A percentile compares a stretch with the other conserved stretches of the same genome.
phyloP scores from a whole-genome alignment of 2,329 filamentous ascomycete species.

The Mariannaea elegans region DNA sequence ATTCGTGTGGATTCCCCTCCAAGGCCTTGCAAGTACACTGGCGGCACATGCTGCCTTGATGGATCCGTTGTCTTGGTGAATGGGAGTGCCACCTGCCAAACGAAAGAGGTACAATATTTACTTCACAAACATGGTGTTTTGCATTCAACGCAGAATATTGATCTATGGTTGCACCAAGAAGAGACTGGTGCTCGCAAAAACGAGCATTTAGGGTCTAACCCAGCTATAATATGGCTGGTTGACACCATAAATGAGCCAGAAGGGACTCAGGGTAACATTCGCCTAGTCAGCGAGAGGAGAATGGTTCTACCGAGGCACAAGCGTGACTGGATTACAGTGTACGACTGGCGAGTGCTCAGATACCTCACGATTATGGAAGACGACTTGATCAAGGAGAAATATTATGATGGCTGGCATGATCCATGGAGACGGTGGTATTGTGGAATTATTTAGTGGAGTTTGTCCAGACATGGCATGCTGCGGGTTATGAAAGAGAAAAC shows the following conservation, averaged over 20 bases:
- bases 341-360: conserved; percentile 58
- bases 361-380: conserved; percentile 52
- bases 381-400: conserved; percentile 39
- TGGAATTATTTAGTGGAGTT: conserved; percentile 47
- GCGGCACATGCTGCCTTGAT: conserved; percentile 49
- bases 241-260: conserved; percentile 47
- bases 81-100: conserved; percentile 50
- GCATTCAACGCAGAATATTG: conserved; percentile 45
- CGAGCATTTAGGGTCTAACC: neutral
- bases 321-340: conserved; percentile 52
- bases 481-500: neutral
- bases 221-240: conserved; percentile 51
- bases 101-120: conserved; percentile 47
- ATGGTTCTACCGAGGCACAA: conserved; percentile 38
- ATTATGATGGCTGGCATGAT: conserved; percentile 48
- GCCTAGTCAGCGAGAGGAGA: conserved; percentile 43
- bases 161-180: conserved; percentile 44
- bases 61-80: conserved; percentile 50
- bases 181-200: neutral
- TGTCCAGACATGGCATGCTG: too few species aligned
- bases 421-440: conserved; percentile 57
- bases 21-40: conserved; percentile 44
- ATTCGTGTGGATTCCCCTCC: neutral
- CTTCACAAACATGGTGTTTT: conserved; percentile 56
- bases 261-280: conserved; percentile 46